Conservation (phyloP, 2,329 filamentous ascomycete species). For the Pseudocercospora pini-densiflorae region DNA sequence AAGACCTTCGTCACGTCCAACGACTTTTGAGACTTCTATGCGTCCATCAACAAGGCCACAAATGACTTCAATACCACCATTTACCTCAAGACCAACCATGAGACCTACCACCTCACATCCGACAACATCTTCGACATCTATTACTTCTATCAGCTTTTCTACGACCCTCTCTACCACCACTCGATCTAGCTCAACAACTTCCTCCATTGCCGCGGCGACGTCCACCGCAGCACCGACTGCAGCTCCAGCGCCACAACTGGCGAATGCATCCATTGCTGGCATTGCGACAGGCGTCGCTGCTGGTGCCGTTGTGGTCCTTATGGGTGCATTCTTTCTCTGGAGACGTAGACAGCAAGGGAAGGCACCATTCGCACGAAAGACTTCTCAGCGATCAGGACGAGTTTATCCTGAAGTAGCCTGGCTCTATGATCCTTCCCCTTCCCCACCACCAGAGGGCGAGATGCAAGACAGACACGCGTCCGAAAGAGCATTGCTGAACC, state of each 20-base stretch:
- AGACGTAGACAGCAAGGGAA: constrained; percentile 26
- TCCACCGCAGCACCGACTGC: constrained; percentile 14
- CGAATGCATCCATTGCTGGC: constrained; percentile 26
- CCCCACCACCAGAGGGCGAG: constrained; percentile 24
- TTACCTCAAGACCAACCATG: not conserved
- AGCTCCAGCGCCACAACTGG: constrained; percentile 3
- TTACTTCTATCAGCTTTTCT: not conserved
- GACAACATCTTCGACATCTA: constrained; percentile 9
- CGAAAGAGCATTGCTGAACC: constrained; percentile 12
- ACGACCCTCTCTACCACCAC: constrained; percentile 9
- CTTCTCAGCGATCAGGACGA: constrained; percentile 18
- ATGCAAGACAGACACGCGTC: constrained; percentile 8
- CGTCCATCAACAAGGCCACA: not conserved
- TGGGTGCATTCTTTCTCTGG: constrained; percentile 23
- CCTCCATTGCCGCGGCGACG: not conserved
- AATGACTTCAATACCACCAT: not conserved
- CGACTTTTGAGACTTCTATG: not conserved
- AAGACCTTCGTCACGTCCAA: not conserved
- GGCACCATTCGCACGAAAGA: constrained; percentile 16
- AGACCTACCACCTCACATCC: not conserved
- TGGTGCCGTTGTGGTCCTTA: constrained; percentile 26
- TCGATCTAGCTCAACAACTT: constrained; percentile 14
- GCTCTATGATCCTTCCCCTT: constrained; percentile 31
- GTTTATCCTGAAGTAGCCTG: constrained; percentile 32
- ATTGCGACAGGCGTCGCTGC: constrained; percentile 29